phyloP scores from a whole-genome alignment of 2,329 filamentous ascomycete species.

The Ophioceras dolichostomum region DNA sequence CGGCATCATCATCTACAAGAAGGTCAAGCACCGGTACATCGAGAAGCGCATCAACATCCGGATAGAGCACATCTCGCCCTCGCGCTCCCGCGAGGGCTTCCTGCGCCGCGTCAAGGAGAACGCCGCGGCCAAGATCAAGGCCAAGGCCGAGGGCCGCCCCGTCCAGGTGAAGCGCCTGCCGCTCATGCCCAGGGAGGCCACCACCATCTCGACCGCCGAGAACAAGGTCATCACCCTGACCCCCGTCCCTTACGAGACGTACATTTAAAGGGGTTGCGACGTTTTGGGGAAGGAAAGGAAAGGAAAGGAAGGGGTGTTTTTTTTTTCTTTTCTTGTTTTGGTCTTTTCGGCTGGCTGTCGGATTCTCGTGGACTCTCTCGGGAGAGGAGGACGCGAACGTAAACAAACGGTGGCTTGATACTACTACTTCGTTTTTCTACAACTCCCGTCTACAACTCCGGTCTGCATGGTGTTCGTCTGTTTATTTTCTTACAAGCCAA shows the following conservation, averaged over 20 bases:
- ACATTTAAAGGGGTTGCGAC: conserved; percentile 77
- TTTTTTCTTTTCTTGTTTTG: conserved; percentile 13
- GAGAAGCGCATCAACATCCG: conserved; percentile 99
- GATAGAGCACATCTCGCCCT: conserved; percentile 91
- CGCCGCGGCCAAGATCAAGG: conserved; percentile 82
- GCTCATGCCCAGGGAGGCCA: conserved; percentile 63
- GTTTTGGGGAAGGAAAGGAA: too few relatives aligned
- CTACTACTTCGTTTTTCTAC: too few relatives aligned
- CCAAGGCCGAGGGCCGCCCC: conserved; percentile 77
- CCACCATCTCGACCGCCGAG: conserved; percentile 32
- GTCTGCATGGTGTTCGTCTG: too few relatives aligned
- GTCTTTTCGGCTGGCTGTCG: not conserved
- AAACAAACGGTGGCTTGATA: too few relatives aligned
- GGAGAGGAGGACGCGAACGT: too few relatives aligned
- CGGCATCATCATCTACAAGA: conserved; percentile 99
- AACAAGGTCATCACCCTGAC: conserved; percentile 13
- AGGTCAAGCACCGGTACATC: conserved; percentile 98
- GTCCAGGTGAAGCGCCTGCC: conserved; percentile 91
- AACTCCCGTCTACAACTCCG: too few relatives aligned
- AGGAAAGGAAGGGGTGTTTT: too few relatives aligned
- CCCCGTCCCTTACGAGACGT: conserved; percentile 82
- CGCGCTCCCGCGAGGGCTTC: conserved; percentile 95
- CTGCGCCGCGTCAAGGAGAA: conserved; percentile 93
- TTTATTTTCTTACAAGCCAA: too few relatives aligned
- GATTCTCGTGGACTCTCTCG: too few relatives aligned